Evolutionary conservation across 768 basidiomycete genomes (phyloP), one percentile per base, ranked within the genome.

Genomic region (Chlorophyllum brunneum): DNA sequence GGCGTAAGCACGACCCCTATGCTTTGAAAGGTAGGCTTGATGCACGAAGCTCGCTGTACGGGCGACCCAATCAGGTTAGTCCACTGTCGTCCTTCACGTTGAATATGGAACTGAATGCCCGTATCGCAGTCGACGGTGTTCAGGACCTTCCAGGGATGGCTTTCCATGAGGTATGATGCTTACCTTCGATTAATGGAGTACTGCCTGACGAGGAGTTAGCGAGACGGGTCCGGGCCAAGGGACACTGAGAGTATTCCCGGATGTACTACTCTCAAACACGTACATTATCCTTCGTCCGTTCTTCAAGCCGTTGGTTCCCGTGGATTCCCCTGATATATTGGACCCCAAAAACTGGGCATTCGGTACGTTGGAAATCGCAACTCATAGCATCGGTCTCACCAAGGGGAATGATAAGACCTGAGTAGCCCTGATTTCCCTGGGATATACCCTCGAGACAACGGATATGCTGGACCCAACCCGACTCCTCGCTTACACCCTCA

Each of bases 261-360:
- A 82, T 54, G 74, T 90, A 31, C 59, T 73, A 16, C 66, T 89
- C 4, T 81, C 83, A 8, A 89, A 86, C 51, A 79, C 86, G 0
- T 90, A 90, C 63, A 74, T 77, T 54, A 83, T 90, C 29, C 72
- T 92, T 4, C 76, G 88, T 15, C 88, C 88, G 0, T 90, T 92
- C 77, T 88, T 91, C 74, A 72, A 71, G 9, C 79, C 79, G 0
- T 65, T 69, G 2, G 73, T 76, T 16, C 59, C 71, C 0, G 56
- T 61, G 2, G 65, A 67, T 38, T 74, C 74, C 9, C 63, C 67
- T 4, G 75, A 74, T 5, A 71, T 76, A n/a, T 63, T 74, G 20
- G 67, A 79, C 41, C 60, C 72, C n/a, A 70, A 77, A 51, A 81
- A 75, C 61, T 82, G 82, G 82, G 68, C 72, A 48, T 75, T 77